phyloP scores from a whole-genome alignment of 306 rosid species.

The Arachis hypogaea region DNA sequence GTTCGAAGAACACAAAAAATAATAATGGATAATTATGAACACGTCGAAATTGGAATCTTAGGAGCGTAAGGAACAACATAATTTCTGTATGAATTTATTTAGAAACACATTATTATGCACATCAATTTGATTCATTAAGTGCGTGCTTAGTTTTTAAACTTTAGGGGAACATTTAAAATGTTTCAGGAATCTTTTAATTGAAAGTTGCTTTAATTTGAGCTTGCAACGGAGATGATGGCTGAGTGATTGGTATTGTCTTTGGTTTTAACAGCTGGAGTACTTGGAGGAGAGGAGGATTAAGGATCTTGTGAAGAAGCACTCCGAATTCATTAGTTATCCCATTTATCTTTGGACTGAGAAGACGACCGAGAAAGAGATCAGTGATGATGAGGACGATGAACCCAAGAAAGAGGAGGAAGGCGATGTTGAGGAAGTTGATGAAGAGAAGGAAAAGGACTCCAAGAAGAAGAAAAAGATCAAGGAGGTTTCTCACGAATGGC shows the following conservation, averaged over 20 bases:
- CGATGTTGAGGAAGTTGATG: constrained; percentile 60
- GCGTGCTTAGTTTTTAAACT: background rate
- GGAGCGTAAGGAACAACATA: too few relatives aligned
- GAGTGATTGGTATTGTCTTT: background rate
- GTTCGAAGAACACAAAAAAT: background rate
- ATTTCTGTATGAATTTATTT: too few relatives aligned
- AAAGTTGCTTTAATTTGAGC: background rate
- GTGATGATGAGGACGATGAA: constrained; percentile 74
- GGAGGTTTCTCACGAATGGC: constrained; percentile 73
- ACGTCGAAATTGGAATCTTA: too few relatives aligned
- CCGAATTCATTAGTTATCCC: constrained; percentile 72
- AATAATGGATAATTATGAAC: too few relatives aligned
- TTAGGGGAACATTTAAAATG: too few relatives aligned
- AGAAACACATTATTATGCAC: too few relatives aligned
- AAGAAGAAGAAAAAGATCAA: constrained; percentile 76
- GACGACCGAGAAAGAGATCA: constrained; percentile 69
- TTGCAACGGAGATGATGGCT: background rate
- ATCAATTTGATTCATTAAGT: background rate
- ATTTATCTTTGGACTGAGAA: constrained; percentile 74
- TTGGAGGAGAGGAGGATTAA: constrained; percentile 72
- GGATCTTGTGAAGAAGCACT: constrained; percentile 80
- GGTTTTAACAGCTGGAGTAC: constrained; percentile 56
- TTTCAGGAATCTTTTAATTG: too few relatives aligned
- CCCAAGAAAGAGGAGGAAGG: constrained; percentile 74
- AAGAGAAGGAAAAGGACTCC: constrained; percentile 52